These are phyloP conservation scores for Capsella bursapastoris DNA, from an alignment of 345 rosid genomes.

Conservation along the genomic window DNA sequence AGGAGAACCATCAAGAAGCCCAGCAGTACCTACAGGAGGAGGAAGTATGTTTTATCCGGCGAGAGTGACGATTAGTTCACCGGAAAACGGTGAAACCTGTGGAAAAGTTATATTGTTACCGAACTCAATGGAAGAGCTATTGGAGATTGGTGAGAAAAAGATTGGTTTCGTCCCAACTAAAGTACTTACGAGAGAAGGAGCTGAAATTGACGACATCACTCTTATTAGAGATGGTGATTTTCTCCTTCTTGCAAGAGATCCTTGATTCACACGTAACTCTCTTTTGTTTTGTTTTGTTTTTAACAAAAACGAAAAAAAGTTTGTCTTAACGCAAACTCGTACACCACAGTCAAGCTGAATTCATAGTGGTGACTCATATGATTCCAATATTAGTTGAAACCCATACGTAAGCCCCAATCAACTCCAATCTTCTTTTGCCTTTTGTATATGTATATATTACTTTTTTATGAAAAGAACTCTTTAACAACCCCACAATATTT, in stretches of 20 bases:
- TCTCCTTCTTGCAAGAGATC: constrained; percentile 57
- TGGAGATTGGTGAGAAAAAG: constrained; percentile 56
- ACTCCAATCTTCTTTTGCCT: not conserved
- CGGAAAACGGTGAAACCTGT: constrained; percentile 48
- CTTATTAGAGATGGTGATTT: constrained; percentile 82
- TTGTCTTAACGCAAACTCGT: constrained; percentile 3
- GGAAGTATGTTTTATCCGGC: constrained; percentile 36
- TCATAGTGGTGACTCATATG: not conserved
- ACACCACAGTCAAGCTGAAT: not conserved
- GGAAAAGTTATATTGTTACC: constrained; percentile 68
- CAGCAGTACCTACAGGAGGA: constrained; percentile 3
- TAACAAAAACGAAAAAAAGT: not conserved
- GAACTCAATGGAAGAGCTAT: constrained; percentile 60
- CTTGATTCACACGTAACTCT: constrained; percentile 36
- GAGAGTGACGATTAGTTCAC: constrained; percentile 69
- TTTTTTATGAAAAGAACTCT: not conserved
- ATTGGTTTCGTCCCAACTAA: constrained; percentile 55
- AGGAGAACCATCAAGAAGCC: constrained; percentile 25
- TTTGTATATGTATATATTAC: constrained; percentile 5
- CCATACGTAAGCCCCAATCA: constrained; percentile 1
- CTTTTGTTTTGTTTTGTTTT: not conserved
- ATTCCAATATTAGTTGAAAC: not conserved
- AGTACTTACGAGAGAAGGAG: constrained; percentile 64
- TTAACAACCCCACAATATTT: not conserved
- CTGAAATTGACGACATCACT: constrained; percentile 75